Conservation (phyloP, 176 grass and related monocot genomes). For the Pharus latifolius region DNA sequence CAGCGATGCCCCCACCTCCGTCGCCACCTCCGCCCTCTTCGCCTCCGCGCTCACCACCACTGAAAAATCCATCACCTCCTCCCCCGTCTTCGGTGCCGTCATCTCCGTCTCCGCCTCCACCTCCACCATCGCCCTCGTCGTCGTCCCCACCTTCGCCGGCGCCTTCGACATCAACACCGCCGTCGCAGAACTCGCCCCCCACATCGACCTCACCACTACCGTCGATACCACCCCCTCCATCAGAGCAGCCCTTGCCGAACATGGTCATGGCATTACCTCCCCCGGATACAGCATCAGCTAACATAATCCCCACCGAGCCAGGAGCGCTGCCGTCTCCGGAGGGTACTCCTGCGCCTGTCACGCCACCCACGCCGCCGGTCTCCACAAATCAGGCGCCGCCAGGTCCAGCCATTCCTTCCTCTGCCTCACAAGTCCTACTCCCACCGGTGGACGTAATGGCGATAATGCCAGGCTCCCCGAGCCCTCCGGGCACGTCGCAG, state of each 20-base stretch:
- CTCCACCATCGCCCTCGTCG: neutral
- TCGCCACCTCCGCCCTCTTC: conserved; percentile 14
- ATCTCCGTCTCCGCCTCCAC: neutral
- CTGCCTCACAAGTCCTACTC: neutral
- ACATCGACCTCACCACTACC: neutral
- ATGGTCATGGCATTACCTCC: neutral
- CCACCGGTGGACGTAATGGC: neutral
- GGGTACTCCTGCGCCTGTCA: neutral
- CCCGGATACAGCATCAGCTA: neutral
- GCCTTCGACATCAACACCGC: neutral
- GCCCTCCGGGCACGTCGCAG: neutral
- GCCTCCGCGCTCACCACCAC: conserved; percentile 11
- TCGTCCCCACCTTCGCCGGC: neutral
- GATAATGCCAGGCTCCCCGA: neutral
- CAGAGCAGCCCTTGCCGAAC: neutral
- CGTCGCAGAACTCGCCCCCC: neutral
- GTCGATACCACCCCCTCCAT: neutral
- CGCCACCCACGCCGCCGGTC: neutral
- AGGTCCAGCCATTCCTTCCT: neutral
- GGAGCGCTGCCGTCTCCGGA: neutral
- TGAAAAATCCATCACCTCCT: neutral
- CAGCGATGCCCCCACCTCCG: neutral
- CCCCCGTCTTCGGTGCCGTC: neutral
- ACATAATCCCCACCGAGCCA: neutral
- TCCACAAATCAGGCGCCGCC: neutral